Base-by-base conservation (phyloP, 2,329 filamentous ascomycete species). In the Onygenales sp. region DNA sequence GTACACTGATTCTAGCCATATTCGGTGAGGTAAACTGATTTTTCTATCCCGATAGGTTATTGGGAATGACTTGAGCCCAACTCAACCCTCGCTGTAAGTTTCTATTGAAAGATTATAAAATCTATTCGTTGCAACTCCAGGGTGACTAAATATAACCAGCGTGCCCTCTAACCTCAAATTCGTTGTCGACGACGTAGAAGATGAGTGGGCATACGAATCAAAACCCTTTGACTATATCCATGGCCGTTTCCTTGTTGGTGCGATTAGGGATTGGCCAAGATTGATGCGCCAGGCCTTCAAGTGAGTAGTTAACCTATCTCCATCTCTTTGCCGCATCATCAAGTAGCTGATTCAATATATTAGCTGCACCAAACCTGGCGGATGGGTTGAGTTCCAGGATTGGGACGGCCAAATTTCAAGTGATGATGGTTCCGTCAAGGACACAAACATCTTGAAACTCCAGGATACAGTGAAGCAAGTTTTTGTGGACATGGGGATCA, bases 211-310 rank as follows among this genome's bases (percentile, higher is more conserved):
- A 14, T 74, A 80, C 55, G 74, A 76, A 4, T 61, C 63, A 2
- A 74, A 81, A 55, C 40, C 4, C 7, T 83, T 82, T 52, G 80
- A 84, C 62, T 82, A 81, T 54, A 74, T 84, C 34, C 80, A 84
- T 61, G 74, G 77, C n/a, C 73, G 81, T 2, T 75, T 80, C 52
- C 77, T 78, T 1, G 76, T 78, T 11, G 74, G 78, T 70, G 77
- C 75, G 2, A 77, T 83, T 53, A 76, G 73, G 47, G 73, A 82
- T 59, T 83, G 80, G 79, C 70, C 70, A 2, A 68, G 61, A 13
- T 62, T 82, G 0, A 72, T 82, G 54, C 63, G 65, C 13, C 70
- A 72, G 53, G 68, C 72, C 1, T 67, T 74, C 13, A n/a, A 9
- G 36, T 39, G 1, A 9, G 36, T 39, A 9, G 13, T 39, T 39